phyloP scores from a whole-genome alignment of 352 stramenopile species.

The Phytopythium ostracodes region DNA sequence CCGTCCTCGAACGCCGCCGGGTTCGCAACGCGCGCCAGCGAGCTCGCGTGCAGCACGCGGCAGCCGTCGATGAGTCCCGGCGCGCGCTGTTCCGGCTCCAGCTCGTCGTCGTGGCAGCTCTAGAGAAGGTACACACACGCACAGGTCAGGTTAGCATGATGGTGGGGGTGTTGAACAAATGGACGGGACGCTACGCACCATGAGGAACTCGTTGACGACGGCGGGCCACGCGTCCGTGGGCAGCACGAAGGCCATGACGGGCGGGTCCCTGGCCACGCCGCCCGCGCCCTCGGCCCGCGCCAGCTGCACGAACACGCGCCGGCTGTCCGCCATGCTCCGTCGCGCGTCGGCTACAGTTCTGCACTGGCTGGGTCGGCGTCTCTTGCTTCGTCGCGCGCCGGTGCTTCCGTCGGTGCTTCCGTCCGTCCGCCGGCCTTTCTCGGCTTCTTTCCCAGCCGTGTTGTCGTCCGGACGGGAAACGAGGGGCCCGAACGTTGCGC shows the following conservation, averaged over 20 bases:
- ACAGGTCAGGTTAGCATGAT: too few relatives aligned
- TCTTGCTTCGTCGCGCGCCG: neutral
- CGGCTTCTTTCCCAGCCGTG: neutral
- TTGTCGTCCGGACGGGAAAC: too few relatives aligned
- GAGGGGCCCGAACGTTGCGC: too few relatives aligned
- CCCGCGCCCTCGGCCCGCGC: slow-evolving; percentile 23
- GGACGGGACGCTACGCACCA: slow-evolving; percentile 44
- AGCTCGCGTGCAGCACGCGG: slow-evolving; percentile 49
- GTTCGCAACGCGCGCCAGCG: slow-evolving; percentile 37
- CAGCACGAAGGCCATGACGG: slow-evolving; percentile 63
- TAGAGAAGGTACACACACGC: slow-evolving; percentile 14
- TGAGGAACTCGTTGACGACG: slow-evolving; percentile 80
- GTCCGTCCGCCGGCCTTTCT: too few relatives aligned
- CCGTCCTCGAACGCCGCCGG: slow-evolving; percentile 46
- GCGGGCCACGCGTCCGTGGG: slow-evolving; percentile 52
- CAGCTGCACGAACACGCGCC: slow-evolving; percentile 72
- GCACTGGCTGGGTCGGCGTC: neutral
- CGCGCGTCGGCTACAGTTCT: too few relatives aligned
- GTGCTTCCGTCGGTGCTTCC: too few relatives aligned
- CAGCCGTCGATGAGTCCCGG: slow-evolving; percentile 51
- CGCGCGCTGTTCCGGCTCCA: slow-evolving; percentile 56
- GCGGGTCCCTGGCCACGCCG: slow-evolving; percentile 27
- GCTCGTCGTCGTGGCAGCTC: slow-evolving; percentile 74
- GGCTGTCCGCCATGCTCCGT: slow-evolving; percentile 31
- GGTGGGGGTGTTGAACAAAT: too few relatives aligned